Base-by-base conservation (phyloP, 176 grass and related monocot species). In the Bonia amplexicaulis region DNA sequence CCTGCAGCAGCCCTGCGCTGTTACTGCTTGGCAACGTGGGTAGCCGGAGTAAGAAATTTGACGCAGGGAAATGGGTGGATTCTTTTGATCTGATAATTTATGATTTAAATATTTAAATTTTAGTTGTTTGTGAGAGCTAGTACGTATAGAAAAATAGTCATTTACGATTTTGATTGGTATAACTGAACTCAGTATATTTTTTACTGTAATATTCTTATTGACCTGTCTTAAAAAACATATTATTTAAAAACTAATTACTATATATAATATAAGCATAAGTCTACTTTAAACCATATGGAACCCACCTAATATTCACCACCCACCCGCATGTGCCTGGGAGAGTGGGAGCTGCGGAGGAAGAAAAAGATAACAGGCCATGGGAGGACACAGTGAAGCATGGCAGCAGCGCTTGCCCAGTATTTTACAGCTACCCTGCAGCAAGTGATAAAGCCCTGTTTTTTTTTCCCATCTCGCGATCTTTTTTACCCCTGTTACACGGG, bases 11-110 rank as follows among this genome's bases (percentile, higher is more conserved):
- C 40, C 40, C 60, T 20, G 82, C 40, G 20, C 48, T 66, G 66
- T 86, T 66, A 66, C 79, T 52, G 79, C 84, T 78, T 55, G 71
- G 73, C 73, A 90, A 86, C 88, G 51, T 87, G 90, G 82, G 19
- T 2, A 20, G 73, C 44, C 71, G 69, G 33, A 29, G 74, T 64
- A 47, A 84, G n/a, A n/a, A n/a, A n/a, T n/a, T n/a, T n/a, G n/a
- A n/a, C n/a, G n/a, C n/a, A n/a, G n/a, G n/a, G n/a, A n/a, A n/a
- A n/a, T n/a, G n/a, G n/a, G n/a, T n/a, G n/a, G n/a, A n/a, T n/a
- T n/a, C n/a, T n/a, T n/a, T n/a, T n/a, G n/a, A n/a, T n/a, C n/a
- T n/a, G n/a, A n/a, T n/a, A n/a, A n/a, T n/a, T n/a, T n/a, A n/a
- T n/a, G n/a, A n/a, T n/a, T n/a, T n/a, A n/a, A n/a, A n/a, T n/a